Conservation (phyloP, 805 yeast species). For the Cyberlindnera saturnus region DNA sequence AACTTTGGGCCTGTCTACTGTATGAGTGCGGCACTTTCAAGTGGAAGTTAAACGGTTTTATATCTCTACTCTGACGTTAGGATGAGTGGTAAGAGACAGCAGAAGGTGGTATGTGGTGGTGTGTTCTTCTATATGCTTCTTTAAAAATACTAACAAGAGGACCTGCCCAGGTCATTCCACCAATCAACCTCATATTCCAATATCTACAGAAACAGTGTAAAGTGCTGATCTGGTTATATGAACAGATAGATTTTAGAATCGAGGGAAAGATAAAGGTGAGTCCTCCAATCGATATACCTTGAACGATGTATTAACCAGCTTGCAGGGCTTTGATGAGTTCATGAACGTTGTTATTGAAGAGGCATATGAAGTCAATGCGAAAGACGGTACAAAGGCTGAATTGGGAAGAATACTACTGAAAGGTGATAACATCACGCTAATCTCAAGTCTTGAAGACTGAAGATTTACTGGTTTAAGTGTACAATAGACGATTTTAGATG, state of each 20-base stretch:
- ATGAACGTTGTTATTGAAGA: slow-evolving; percentile 76
- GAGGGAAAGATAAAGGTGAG: slow-evolving; percentile 63
- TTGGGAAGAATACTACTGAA: slow-evolving; percentile 76
- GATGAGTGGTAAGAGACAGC: slow-evolving; percentile 39
- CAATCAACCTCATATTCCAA: slow-evolving; percentile 85
- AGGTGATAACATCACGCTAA: slow-evolving; percentile 89
- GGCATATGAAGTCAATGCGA: slow-evolving; percentile 56
- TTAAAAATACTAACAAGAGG: slow-evolving; percentile 1
- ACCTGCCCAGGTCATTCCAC: slow-evolving; percentile 58
- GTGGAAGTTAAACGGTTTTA: background rate
- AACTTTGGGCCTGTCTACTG: background rate
- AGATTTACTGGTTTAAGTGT: background rate
- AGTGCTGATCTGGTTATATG: slow-evolving; percentile 86
- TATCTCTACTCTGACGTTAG: background rate
- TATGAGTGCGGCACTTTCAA: background rate
- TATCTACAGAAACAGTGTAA: slow-evolving; percentile 74
- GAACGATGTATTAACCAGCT: background rate
- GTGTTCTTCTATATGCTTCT: background rate
- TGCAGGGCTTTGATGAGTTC: slow-evolving; percentile 87
- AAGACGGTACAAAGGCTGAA: slow-evolving; percentile 42
- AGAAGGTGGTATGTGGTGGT: slow-evolving; percentile 34
- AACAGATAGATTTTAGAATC: slow-evolving; percentile 70
- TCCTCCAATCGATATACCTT: background rate
- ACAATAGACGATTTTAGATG: too few species aligned
- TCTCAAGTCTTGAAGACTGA: slow-evolving; percentile 30